Evolutionary conservation across 768 basidiomycete species (phyloP).

Genomic region (Psilocybe subaeruginosa): DNA sequence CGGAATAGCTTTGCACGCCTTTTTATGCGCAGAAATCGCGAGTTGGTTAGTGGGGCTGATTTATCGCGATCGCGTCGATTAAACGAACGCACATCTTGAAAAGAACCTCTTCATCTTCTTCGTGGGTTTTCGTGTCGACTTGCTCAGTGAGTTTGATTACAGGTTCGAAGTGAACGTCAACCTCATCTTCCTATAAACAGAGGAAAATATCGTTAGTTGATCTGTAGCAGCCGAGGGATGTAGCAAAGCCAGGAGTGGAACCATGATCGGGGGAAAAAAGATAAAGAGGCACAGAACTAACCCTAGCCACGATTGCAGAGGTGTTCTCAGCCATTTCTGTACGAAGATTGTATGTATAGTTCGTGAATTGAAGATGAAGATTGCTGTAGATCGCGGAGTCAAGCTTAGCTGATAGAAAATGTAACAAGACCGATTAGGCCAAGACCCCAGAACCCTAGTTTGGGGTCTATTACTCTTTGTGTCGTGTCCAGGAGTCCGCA

Average conservation of each 20-base stretch:
- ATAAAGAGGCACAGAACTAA: slow-evolving; percentile 39
- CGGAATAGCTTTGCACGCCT: slow-evolving; percentile 99
- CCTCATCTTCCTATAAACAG: slow-evolving; percentile 66
- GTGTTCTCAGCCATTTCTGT: slow-evolving; percentile 57
- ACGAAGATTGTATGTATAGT: slow-evolving; percentile 14
- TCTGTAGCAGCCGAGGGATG: slow-evolving; percentile 16
- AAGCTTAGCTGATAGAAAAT: slow-evolving; percentile 21
- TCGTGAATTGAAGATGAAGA: slow-evolving; percentile 28
- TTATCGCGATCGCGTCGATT: slow-evolving; percentile 39
- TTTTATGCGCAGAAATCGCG: slow-evolving; percentile 13
- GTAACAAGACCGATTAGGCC: slow-evolving; percentile 16
- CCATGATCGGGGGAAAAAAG: slow-evolving; percentile 25
- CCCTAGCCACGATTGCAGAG: slow-evolving; percentile 74
- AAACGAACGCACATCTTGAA: slow-evolving; percentile 89
- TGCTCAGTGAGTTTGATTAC: slow-evolving; percentile 96
- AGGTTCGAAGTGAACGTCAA: slow-evolving; percentile 93
- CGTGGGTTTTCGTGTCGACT: slow-evolving; percentile 92
- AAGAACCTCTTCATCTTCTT: slow-evolving; percentile 90
- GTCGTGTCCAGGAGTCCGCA: slow-evolving; percentile 9
- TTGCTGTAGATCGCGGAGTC: slow-evolving; percentile 25
- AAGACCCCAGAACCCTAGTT: slow-evolving; percentile 23
- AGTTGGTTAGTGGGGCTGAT: slow-evolving; percentile 28
- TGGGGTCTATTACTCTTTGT: slow-evolving; percentile 8
- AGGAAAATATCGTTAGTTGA: slow-evolving; percentile 21
- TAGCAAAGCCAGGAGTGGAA: not conserved